Base-by-base conservation (phyloP, 1,139 yeast genomes). In the Kodamaea sp. region DNA sequence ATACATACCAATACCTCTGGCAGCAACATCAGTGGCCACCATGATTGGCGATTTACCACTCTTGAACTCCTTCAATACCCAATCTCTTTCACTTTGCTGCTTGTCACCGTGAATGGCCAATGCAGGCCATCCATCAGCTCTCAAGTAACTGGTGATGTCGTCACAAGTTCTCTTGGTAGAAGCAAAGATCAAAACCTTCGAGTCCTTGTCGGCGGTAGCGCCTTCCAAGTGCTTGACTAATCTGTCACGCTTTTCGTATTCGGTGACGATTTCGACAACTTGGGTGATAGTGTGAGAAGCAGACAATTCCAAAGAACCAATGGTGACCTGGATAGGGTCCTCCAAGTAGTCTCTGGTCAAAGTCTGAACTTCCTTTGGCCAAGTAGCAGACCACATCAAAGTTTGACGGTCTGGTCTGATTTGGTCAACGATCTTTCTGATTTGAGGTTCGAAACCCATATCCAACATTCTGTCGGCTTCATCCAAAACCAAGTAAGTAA, bases 21-120 rank as follows among this genome's bases (percentile, higher is more conserved):
- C 96, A 43, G 98, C 98, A 64, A 92, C 98, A 68, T 92, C 98
- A 50, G 98, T 92, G 46, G 98, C 98, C 61, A 90, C 96, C 97
- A 92, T 89, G 58, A 92, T 84, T 48, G 97, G 96, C 38, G 95
- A 81, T 62, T 83, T 84, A 51, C 97, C 97, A 42, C 80, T 62
- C 76, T 84, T 86, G 75, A 92, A 92, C 68, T 92, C 96, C 50
- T 73, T 76, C 66, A 92, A 75, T 50, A 92, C 98, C 97, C 97
- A 92, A 69, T 92, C 98, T 76, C 98, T 90, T 70, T 92, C 98
- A 60, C 82, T 79, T 73, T 92, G 98, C 55, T 85, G 89, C 69
- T 92, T 92, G 68, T 94, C 99, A 73, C 99, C 99, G 63, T 92
- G 98, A 59, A 92, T 89, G 56, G 98, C 97, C 63, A 92, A 77